These are phyloP conservation scores for Ustilago lituana DNA, from an alignment of 1,284 basidiomycete species.

Conservation along the genomic window DNA sequence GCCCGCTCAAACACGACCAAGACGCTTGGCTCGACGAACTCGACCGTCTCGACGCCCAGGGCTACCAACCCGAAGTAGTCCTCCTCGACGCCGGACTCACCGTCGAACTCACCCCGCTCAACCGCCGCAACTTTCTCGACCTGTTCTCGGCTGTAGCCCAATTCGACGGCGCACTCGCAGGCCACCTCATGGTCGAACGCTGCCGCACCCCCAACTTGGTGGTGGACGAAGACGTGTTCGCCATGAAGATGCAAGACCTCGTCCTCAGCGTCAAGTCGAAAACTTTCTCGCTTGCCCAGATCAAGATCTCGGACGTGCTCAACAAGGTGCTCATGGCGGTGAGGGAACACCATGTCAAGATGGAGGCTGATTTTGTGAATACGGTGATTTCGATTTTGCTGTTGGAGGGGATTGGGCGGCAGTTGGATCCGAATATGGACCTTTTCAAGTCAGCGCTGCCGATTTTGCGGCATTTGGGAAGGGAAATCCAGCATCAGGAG, in stretches of 20 bases:
- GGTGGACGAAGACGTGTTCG: slow-evolving; percentile 91
- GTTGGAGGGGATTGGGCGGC: slow-evolving; percentile 93
- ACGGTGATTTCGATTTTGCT: slow-evolving; percentile 93
- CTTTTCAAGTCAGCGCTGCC: slow-evolving; percentile 64
- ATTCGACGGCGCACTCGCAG: slow-evolving; percentile 94
- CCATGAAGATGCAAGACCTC: slow-evolving; percentile 95
- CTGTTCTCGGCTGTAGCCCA: slow-evolving; percentile 94
- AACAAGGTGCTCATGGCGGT: slow-evolving; percentile 88
- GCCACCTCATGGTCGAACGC: slow-evolving; percentile 94
- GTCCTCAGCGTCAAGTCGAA: slow-evolving; percentile 92
- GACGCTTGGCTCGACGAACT: slow-evolving; percentile 80
- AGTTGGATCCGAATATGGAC: slow-evolving; percentile 90
- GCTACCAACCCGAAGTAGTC: slow-evolving; percentile 92
- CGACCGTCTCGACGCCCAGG: slow-evolving; percentile 74
- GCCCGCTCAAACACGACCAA: slow-evolving; percentile 71
- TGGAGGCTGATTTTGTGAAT: slow-evolving; percentile 98
- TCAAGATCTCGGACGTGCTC: slow-evolving; percentile 93
- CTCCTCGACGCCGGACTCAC: slow-evolving; percentile 96
- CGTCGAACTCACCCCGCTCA: slow-evolving; percentile 81
- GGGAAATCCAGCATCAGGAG: slow-evolving; percentile 39
- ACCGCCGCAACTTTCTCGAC: slow-evolving; percentile 93
- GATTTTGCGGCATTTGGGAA: slow-evolving; percentile 59
- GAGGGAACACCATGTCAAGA: slow-evolving; percentile 92
- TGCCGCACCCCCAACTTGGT: slow-evolving; percentile 91
- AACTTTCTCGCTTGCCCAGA: slow-evolving; percentile 93